These are phyloP conservation scores for Citrus glauca DNA, from an alignment of 345 rosid species.

Conservation along the genomic window DNA sequence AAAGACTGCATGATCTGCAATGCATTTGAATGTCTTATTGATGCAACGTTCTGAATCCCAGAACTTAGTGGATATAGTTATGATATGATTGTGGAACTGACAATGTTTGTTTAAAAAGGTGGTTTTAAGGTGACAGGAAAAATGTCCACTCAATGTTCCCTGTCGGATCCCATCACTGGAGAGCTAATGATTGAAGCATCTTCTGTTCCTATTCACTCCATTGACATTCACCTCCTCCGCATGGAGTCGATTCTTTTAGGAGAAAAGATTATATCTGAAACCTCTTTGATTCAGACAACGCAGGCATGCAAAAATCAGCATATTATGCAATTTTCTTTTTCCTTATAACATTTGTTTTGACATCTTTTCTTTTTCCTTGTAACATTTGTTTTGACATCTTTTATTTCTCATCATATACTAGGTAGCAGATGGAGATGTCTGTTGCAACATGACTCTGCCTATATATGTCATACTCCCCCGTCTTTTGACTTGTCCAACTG, in stretches of 20 bases:
- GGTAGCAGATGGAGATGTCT: slow-evolving; percentile 96
- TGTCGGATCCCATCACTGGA: slow-evolving; percentile 74
- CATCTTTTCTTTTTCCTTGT: not conserved
- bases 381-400: slow-evolving; percentile 4
- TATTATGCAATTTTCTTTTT: not conserved
- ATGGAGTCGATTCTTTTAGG: slow-evolving; percentile 76
- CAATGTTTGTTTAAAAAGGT: slow-evolving; percentile 40
- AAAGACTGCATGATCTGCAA: not conserved
- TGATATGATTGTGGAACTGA: slow-evolving; percentile 13
- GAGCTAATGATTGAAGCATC: slow-evolving; percentile 79
- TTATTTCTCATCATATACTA: slow-evolving; percentile 22
- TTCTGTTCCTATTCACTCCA: slow-evolving; percentile 64
- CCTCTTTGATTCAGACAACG: slow-evolving; percentile 85
- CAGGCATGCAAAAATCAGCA: slow-evolving; percentile 42
- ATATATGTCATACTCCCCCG: slow-evolving; percentile 79
- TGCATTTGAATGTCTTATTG: not conserved
- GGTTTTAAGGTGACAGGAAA: slow-evolving; percentile 84
- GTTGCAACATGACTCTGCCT: slow-evolving; percentile 59
- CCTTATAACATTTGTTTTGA: not conserved
- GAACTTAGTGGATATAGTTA: not conserved
- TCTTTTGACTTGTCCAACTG: slow-evolving; percentile 82
- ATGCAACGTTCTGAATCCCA: not conserved
- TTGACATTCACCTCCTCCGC: slow-evolving; percentile 71
- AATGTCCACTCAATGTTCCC: slow-evolving; percentile 64
- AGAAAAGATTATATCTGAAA: slow-evolving; percentile 77